These are phyloP conservation scores for Stephania cephalantha DNA, from an alignment of 164 flowering plant genomes.

Conservation along the genomic window DNA sequence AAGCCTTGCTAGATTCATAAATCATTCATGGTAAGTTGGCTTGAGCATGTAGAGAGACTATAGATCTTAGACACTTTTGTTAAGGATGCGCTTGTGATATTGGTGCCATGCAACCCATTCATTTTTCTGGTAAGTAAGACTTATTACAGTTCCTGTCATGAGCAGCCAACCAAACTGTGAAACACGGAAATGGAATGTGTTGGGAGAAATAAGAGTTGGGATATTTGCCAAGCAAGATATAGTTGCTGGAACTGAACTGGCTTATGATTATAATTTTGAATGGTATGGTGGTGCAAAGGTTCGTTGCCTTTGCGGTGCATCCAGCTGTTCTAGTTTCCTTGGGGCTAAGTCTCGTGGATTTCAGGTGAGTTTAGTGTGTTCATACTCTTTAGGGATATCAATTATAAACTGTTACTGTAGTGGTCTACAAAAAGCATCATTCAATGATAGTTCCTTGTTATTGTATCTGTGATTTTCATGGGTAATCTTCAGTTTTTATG, in stretches of 20 bases:
- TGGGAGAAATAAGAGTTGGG: conserved; percentile 93
- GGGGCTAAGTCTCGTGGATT: conserved; percentile 99
- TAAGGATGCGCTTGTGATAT: too few relatives aligned
- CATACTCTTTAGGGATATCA: too few relatives aligned
- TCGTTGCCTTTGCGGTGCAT: conserved; percentile 93
- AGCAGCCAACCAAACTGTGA: conserved; percentile 94
- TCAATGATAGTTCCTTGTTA: neutral
- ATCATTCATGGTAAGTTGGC: conserved; percentile 86
- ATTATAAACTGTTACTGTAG: neutral
- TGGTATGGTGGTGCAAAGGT: conserved; percentile 99
- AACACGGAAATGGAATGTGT: conserved; percentile 90
- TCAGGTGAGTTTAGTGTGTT: conserved; percentile 40
- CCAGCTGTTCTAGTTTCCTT: conserved; percentile 83
- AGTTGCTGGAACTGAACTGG: conserved; percentile 60
- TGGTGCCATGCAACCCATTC: neutral
- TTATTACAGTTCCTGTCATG: conserved; percentile 8
- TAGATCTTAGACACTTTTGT: neutral
- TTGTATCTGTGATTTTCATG: neutral
- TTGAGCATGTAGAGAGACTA: neutral
- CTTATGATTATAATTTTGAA: conserved; percentile 90
- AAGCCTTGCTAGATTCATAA: conserved; percentile 90
- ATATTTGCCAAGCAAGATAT: conserved; percentile 90
- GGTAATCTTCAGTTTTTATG: neutral
- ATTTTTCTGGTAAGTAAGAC: neutral
- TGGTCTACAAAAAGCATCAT: neutral